These are phyloP conservation scores for Diaporthe vexans DNA, from an alignment of 2,329 filamentous ascomycete species.

Conservation along the genomic window DNA sequence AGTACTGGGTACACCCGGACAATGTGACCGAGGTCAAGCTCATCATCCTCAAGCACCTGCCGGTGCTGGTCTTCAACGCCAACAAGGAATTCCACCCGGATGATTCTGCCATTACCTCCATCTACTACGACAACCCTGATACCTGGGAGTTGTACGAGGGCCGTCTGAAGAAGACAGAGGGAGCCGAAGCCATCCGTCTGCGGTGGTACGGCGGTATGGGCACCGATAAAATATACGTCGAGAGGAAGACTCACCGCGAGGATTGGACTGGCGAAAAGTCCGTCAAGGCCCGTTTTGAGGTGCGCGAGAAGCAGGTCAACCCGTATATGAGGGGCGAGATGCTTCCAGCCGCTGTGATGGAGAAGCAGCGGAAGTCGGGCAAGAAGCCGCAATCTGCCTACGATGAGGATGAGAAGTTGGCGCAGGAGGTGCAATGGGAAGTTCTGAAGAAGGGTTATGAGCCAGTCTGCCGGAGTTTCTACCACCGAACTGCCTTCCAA, in stretches of 20 bases:
- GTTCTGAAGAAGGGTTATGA: slow-evolving; percentile 87
- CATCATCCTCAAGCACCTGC: slow-evolving; percentile 96
- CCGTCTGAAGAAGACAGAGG: slow-evolving; percentile 96
- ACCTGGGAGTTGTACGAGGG: slow-evolving; percentile 96
- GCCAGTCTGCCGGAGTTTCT: slow-evolving; percentile 95
- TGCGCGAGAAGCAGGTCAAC: slow-evolving; percentile 99
- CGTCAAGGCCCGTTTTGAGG: slow-evolving; percentile 93
- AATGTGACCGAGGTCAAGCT: slow-evolving; percentile 99
- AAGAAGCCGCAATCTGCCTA: slow-evolving; percentile 96
- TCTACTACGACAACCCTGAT: slow-evolving; percentile 97
- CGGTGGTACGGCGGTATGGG: slow-evolving; percentile 99
- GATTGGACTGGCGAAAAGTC: slow-evolving; percentile 99
- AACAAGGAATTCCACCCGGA: slow-evolving; percentile 95
- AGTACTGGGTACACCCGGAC: slow-evolving; percentile 99
- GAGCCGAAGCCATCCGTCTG: slow-evolving; percentile 94
- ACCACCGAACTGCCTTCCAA: slow-evolving; percentile 98
- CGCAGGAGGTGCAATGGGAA: slow-evolving; percentile 93
- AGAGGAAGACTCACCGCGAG: slow-evolving; percentile 97
- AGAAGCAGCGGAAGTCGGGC: slow-evolving; percentile 94
- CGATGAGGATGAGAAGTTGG: slow-evolving; percentile 89
- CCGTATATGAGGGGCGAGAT: slow-evolving; percentile 87
- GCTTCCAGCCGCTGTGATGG: slow-evolving; percentile 90
- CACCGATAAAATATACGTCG: slow-evolving; percentile 94
- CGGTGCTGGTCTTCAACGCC: slow-evolving; percentile 96
- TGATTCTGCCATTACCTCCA: slow-evolving; percentile 96